Evolutionary conservation across 2,329 filamentous ascomycete species (phyloP).

Genomic region (Fusarium nisikadoi): DNA sequence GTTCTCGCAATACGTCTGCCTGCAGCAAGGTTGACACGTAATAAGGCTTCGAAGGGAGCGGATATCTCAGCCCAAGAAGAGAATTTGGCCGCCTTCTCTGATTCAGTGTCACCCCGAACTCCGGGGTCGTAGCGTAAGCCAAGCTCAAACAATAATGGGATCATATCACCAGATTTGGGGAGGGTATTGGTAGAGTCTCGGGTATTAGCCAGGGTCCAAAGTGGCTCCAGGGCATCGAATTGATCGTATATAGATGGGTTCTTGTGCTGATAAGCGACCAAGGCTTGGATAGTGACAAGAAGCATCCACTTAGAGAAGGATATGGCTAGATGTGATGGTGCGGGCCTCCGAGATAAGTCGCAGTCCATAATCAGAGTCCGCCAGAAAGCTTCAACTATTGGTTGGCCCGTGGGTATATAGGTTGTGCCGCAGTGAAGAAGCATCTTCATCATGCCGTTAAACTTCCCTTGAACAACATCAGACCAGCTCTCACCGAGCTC

Average conservation of each 20-base stretch:
- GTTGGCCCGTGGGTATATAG: background rate
- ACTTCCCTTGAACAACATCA: background rate
- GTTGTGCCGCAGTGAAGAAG: background rate
- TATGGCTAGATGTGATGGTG: background rate
- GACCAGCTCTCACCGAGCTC: background rate
- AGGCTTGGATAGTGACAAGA: background rate
- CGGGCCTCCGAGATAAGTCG: background rate
- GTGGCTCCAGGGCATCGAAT: slow-evolving; percentile 32
- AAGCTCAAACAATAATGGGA: slow-evolving; percentile 22
- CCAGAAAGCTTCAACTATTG: background rate
- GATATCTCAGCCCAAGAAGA: slow-evolving; percentile 20
- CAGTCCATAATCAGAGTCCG: background rate
- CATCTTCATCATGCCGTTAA: background rate
- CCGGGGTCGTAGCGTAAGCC: slow-evolving; percentile 14
- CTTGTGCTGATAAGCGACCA: background rate
- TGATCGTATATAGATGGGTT: slow-evolving; percentile 26
- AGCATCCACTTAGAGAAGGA: background rate
- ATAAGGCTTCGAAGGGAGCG: slow-evolving; percentile 28
- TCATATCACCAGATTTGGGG: slow-evolving; percentile 25
- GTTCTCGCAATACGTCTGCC: slow-evolving; percentile 31
- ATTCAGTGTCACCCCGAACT: slow-evolving; percentile 9
- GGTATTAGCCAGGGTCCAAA: slow-evolving; percentile 38
- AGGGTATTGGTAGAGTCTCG: slow-evolving; percentile 31
- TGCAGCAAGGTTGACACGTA: slow-evolving; percentile 21
- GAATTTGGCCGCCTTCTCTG: slow-evolving; percentile 10